These are phyloP conservation scores for Pichia sp. DNA, from an alignment of 1,139 yeast genomes.

Conservation along the genomic window DNA sequence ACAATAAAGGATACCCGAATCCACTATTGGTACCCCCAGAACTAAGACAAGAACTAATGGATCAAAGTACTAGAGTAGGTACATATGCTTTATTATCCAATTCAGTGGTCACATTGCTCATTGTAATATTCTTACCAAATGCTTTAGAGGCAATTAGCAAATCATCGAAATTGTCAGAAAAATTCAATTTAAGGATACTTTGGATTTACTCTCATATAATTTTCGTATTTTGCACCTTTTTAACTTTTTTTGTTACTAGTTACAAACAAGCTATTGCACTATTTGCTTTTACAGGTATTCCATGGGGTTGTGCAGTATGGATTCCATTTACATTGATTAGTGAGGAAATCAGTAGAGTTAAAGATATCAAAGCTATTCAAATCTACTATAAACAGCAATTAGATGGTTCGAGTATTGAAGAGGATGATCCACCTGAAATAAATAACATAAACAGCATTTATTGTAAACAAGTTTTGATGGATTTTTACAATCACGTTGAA, in stretches of 20 bases:
- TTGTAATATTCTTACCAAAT: slow-evolving; percentile 35
- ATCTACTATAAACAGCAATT: slow-evolving; percentile 18
- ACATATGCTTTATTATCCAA: slow-evolving; percentile 36
- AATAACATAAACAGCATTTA: slow-evolving; percentile 15
- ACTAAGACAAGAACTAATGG: slow-evolving; percentile 26
- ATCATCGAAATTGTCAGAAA: slow-evolving; percentile 11
- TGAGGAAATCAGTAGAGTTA: slow-evolving; percentile 41
- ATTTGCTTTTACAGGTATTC: slow-evolving; percentile 39
- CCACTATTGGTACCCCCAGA: slow-evolving; percentile 39
- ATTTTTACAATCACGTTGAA: slow-evolving; percentile 31
- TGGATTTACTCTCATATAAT: slow-evolving; percentile 38
- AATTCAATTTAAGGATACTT: slow-evolving; percentile 25
- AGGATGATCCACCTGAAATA: slow-evolving; percentile 11
- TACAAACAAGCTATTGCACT: slow-evolving; percentile 34
- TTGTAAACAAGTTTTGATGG: slow-evolving; percentile 16
- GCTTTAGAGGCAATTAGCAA: slow-evolving; percentile 22
- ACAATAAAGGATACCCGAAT: slow-evolving; percentile 28
- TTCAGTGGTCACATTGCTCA: slow-evolving; percentile 34
- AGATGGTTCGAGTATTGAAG: slow-evolving; percentile 3
- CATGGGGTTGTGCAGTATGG: slow-evolving; percentile 48
- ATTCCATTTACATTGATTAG: slow-evolving; percentile 44
- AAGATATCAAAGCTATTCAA: slow-evolving; percentile 30
- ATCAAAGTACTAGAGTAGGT: slow-evolving; percentile 38
- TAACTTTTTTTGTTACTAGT: slow-evolving; percentile 34
- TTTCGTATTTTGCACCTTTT: slow-evolving; percentile 34